A percentile compares a stretch with the other conserved stretches of the same genome.
These are phyloP conservation scores for Radiomyces spectabilis DNA, from an alignment of 192 early-diverging fungal species.

Conservation along the genomic window DNA sequence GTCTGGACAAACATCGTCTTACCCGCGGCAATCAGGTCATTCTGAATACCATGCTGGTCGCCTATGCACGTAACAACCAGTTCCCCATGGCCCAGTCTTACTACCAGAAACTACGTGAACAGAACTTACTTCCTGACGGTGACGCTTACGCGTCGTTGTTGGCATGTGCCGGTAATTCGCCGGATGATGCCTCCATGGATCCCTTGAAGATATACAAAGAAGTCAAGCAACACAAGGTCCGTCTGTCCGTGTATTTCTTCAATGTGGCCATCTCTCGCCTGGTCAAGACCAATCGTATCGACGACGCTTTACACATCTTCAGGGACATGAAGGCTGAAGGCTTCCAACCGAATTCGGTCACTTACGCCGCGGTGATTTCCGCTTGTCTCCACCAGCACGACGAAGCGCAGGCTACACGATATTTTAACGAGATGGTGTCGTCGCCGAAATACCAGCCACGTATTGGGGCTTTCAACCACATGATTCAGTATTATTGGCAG, in stretches of 20 bases:
- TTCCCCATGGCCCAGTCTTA: conserved; percentile 36
- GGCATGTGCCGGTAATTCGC: conserved; percentile 29
- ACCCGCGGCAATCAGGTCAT: neutral
- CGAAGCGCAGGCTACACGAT: conserved; percentile 33
- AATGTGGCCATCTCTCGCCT: conserved; percentile 53
- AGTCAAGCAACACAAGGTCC: conserved; percentile 40
- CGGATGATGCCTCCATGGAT: conserved; percentile 38
- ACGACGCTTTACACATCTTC: conserved; percentile 37
- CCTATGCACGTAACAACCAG: conserved; percentile 35
- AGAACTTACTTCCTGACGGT: conserved; percentile 24
- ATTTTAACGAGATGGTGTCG: conserved; percentile 41
- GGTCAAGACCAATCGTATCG: conserved; percentile 43
- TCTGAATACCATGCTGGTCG: conserved; percentile 36
- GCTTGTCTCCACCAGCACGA: conserved; percentile 43
- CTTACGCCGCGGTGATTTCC: conserved; percentile 49
- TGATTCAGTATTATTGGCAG: conserved; percentile 53
- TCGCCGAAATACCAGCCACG: conserved; percentile 41
- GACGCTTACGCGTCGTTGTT: conserved; percentile 45
- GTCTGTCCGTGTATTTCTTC: conserved; percentile 46
- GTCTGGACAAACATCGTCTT: too few species aligned
- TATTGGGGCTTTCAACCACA: conserved; percentile 44
- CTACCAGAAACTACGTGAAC: conserved; percentile 24
- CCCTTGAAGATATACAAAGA: conserved; percentile 44
- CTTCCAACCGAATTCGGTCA: conserved; percentile 45
- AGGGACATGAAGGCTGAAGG: conserved; percentile 44